Base-by-base conservation (phyloP, 352 stramenopile species). In the Phytophthora cactorum region DNA sequence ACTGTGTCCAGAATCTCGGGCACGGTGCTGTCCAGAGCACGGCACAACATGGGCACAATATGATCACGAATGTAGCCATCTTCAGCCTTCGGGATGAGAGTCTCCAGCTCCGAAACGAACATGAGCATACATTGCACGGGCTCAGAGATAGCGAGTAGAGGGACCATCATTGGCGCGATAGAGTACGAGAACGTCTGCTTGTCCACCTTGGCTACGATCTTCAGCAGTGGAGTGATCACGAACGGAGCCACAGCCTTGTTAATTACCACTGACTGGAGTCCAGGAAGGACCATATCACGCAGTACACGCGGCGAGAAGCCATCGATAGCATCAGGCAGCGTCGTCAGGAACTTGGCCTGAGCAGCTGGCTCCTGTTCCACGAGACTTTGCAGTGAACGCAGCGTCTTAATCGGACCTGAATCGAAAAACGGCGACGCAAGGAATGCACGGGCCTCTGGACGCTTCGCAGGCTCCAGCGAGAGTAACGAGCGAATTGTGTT, bases 91-190 rank as follows among this genome's bases (percentile, higher is more conserved):
- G 86, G 86, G 22, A 96, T 82, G 25, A 96, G 66, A 28, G 84
- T 79, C 57, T 96, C 86, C 11, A 96, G 67, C 52, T 94, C 87
- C 31, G 85, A 93, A 10, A 96, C 88, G 46, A 96, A 96, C 86
- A 95, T 96, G 41, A 96, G 85, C 88, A 96, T 96, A 59, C 86
- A 95, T 67, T 96, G 88, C 32, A 95, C 86, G 1, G 88, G 88
- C 66, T 96, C 88, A n/a, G 83, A 82, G 59, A 96, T 96, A 4
- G 78, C 77, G 29, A 96, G 70, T 17, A 96, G 72, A 12, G 83
- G 74, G 39, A 94, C 78, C 80, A 96, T 88, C 86, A 96, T 93
- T 1, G 78, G 83, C 11, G 84, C 84, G 25, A 96, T 91, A 17
- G 81, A 81, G 57, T 84, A 75, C n/a, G 71, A 70, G 52, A 96